A percentile compares a stretch with the other conserved stretches of the same genome.
These are phyloP conservation scores for Furcasterigmium furcatum DNA, from an alignment of 2,329 filamentous ascomycete genomes.

Conservation along the genomic window DNA sequence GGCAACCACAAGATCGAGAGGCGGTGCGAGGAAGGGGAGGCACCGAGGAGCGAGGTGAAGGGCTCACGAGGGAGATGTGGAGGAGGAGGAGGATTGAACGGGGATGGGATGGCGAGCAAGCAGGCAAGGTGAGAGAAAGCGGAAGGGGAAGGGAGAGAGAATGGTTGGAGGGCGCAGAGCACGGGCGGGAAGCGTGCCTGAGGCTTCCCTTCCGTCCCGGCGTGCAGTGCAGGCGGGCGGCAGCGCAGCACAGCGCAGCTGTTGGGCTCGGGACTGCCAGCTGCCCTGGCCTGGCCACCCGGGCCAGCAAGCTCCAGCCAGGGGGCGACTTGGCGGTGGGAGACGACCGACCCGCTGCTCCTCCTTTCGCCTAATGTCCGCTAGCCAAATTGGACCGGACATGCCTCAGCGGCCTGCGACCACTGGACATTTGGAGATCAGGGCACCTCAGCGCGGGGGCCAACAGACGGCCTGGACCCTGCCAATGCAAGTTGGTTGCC, in stretches of 20 bases:
- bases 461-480: too few species aligned
- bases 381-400: background rate
- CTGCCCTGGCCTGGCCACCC: background rate
- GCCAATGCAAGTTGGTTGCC: too few species aligned
- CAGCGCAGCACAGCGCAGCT: background rate
- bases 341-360: background rate
- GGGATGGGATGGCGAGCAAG: background rate
- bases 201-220: background rate
- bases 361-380: background rate
- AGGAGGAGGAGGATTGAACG: background rate
- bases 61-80: background rate
- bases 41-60: background rate
- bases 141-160: background rate
- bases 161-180: too few species aligned
- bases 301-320: background rate
- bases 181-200: background rate
- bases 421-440: too few species aligned
- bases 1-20: background rate
- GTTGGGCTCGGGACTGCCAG: background rate
- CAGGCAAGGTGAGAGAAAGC: background rate
- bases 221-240: background rate
- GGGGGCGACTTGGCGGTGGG: background rate
- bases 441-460: too few species aligned
- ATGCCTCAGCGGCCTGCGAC: too few species aligned
- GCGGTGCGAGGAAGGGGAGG: background rate